These are phyloP conservation scores for Blastobotrys serpentis DNA, from an alignment of 1,139 yeast species.

Conservation along the genomic window DNA sequence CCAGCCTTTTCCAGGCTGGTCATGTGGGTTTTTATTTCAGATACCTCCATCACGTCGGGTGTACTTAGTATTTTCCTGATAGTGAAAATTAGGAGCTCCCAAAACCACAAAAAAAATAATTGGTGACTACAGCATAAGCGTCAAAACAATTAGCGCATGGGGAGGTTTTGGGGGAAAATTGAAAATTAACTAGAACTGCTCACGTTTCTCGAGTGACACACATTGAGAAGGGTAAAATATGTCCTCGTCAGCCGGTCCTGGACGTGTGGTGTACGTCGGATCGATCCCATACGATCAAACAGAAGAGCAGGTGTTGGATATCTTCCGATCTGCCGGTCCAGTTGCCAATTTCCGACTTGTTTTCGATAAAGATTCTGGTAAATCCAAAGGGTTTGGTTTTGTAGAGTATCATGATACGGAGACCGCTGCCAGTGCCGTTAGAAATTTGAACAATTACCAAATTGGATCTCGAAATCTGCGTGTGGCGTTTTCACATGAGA, in stretches of 20 bases:
- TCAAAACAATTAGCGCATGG: no score
- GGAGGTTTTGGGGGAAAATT: no score
- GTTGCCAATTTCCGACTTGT: slow-evolving; percentile 71
- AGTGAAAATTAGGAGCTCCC: no score
- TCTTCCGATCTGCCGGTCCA: slow-evolving; percentile 83
- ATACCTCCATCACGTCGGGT: slow-evolving; percentile 49
- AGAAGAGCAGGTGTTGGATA: slow-evolving; percentile 83
- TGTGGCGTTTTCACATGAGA: slow-evolving; percentile 61
- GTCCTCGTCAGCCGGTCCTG: slow-evolving; percentile 28
- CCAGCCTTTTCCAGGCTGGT: slow-evolving; percentile 70
- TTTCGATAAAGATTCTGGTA: slow-evolving; percentile 87
- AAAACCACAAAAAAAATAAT: no score
- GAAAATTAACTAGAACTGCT: no score
- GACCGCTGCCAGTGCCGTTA: slow-evolving; percentile 87
- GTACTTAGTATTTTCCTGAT: no score
- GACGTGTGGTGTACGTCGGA: slow-evolving; percentile 56
- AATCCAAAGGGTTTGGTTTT: slow-evolving; percentile 87
- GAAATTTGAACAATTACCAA: slow-evolving; percentile 78
- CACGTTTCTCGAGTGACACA: no score
- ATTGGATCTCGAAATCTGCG: slow-evolving; percentile 71
- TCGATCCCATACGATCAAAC: slow-evolving; percentile 75
- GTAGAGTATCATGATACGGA: slow-evolving; percentile 72
- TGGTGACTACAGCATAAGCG: no score
- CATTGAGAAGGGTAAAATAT: neutral
- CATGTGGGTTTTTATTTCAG: slow-evolving; percentile 70